These are phyloP conservation scores for Solanum verrucosum DNA, from an alignment of 257 asterid genomes.

Conservation along the genomic window DNA sequence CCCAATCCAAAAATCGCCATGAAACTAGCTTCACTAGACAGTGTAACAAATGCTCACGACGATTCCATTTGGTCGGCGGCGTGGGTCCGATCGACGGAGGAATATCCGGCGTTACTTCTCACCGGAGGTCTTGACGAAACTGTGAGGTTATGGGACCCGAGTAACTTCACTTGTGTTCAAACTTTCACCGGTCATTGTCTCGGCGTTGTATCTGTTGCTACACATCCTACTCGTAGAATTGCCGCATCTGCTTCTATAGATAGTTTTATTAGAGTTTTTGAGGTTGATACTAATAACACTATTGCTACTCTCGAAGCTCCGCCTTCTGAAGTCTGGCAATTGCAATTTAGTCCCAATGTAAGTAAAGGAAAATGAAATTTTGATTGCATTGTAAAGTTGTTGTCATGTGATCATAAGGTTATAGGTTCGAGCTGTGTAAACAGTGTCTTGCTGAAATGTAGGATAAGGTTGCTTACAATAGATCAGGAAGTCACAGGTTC, in stretches of 20 bases:
- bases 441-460: not conserved
- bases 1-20: conserved; percentile 13
- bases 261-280: conserved; percentile 81
- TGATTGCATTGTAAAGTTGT: not conserved
- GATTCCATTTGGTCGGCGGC: conserved; percentile 92
- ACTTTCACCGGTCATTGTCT: conserved; percentile 89
- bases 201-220: conserved; percentile 87
- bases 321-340: conserved; percentile 96
- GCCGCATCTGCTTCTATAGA: conserved; percentile 97
- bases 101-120: conserved; percentile 48
- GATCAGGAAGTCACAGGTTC: not conserved
- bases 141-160: conserved; percentile 77
- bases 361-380: not conserved
- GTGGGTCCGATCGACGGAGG: conserved; percentile 72
- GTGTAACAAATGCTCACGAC: conserved; percentile 73
- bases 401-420: not conserved
- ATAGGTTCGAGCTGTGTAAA: not conserved
- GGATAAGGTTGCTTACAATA: not conserved
- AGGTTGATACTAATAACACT: conserved; percentile 64
- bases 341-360: conserved; percentile 88
- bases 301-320: conserved; percentile 94
- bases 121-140: conserved; percentile 96
- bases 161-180: conserved; percentile 31
- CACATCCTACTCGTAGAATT: conserved; percentile 85
- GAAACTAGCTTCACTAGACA: conserved; percentile 68